Evolutionary conservation across 768 basidiomycete species (phyloP), one percentile per base, ranked within the genome.

Genomic region (Dacryopinax primogenitus): DNA sequence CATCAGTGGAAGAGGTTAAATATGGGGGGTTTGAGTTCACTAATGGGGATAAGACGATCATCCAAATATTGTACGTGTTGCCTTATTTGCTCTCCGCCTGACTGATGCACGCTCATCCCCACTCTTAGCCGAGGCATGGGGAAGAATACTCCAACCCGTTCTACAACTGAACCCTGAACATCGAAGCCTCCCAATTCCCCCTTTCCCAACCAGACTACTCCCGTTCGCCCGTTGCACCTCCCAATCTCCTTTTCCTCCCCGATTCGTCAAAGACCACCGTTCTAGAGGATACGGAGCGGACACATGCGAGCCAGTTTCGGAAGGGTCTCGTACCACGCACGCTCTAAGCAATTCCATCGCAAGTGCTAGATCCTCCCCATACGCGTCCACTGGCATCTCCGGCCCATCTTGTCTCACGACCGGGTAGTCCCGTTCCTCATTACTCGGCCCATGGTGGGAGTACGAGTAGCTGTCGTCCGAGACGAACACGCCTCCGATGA

Each of bases 11-110:
- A 58, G 51, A 58, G 51, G 32, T 23, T 23, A 44, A 15, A n/a
- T n/a, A n/a, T 4, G 51, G 51, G 13, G 51, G 26, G 30, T 58
- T 58, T 21, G 51, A 30, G 13, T 30, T 58, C 18, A 30, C 26
- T 35, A 76, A 79, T 34, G 87, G 88, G 72, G 81, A 80, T 69
- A 84, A 84, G 0, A 86, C 80, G 1, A 76, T 88, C 63, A 83
- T 83, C 30, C 86, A 86, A 70, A 87, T 89, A 58, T 88, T 88
- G 87, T 88, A 73, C 70, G 86, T 82, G n/a, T n/a, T n/a, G n/a
- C n/a, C n/a, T 2, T 36, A 45, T 61, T 62, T 23, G 61, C 26
- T 62, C 33, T 36, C 16, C 11, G 16, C 33, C 32, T 33, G 70
- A 39, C 30, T 33, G 32, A 32, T 12, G 18, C 26, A 3, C 33